Conservation (phyloP, 2,329 filamentous ascomycete genomes). For the Thelonectria blattea region DNA sequence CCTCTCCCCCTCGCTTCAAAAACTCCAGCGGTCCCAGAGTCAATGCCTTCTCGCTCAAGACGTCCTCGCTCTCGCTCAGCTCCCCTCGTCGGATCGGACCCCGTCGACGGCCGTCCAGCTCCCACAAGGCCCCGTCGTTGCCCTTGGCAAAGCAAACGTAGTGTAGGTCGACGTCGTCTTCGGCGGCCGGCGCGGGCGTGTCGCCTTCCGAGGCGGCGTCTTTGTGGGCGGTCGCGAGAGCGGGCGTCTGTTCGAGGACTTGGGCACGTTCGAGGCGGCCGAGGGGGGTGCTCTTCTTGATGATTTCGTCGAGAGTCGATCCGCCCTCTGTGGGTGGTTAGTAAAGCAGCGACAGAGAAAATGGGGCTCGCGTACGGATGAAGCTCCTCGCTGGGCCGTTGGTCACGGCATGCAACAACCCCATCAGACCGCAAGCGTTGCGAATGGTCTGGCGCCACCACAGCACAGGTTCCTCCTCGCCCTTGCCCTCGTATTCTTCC, state of each 20-base stretch:
- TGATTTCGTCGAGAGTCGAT: conserved; percentile 67
- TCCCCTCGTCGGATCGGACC: conserved; percentile 62
- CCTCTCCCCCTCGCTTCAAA: conserved; percentile 59
- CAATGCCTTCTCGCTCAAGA: conserved; percentile 77
- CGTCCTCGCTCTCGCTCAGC: conserved; percentile 68
- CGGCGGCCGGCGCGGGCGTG: conserved; percentile 76
- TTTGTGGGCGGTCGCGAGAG: conserved; percentile 79
- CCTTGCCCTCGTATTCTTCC: conserved; percentile 70
- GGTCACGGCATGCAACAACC: conserved; percentile 78
- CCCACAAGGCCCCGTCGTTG: conserved; percentile 66
- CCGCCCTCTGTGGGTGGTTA: conserved; percentile 45
- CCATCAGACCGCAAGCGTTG: conserved; percentile 92
- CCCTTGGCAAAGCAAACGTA: conserved; percentile 93
- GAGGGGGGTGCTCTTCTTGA: conserved; percentile 74
- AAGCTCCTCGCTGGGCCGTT: conserved; percentile 75
- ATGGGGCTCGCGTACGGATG: conserved; percentile 56
- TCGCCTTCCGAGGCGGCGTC: conserved; percentile 79
- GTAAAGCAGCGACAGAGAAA: background rate
- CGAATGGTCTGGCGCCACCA: conserved; percentile 97
- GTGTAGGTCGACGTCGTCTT: conserved; percentile 88
- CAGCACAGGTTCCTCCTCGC: conserved; percentile 74
- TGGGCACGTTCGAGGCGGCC: conserved; percentile 69
- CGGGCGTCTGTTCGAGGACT: conserved; percentile 77
- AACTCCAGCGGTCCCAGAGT: conserved; percentile 69
- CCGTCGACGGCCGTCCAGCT: conserved; percentile 65